Base-by-base conservation (phyloP, 2,329 filamentous ascomycete genomes). In the Aspergillus sp. region DNA sequence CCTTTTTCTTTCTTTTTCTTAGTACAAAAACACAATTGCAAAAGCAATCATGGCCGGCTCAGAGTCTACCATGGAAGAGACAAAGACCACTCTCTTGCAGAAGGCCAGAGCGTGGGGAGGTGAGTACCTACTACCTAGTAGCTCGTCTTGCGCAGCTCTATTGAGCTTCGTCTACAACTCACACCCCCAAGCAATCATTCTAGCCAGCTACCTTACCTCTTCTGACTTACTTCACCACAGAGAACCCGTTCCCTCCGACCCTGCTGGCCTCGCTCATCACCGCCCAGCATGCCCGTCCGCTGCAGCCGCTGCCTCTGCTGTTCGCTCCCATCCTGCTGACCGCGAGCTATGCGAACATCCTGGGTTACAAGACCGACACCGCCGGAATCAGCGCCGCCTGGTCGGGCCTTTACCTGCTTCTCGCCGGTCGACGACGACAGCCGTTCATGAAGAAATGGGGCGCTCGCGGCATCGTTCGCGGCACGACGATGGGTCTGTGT, bases 271-370 rank as follows among this genome's bases (percentile, higher is more conserved):
- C 87, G 9, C 78, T 90, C 49, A 84, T 90, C 65, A 83, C 86
- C 46, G 85, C 87, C 11, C 85, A 89, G 67, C 85, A 89, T 77
- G 78, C 84, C 49, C 85, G 85, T n/a, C 87, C 88, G 7, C 86
- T 88, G 73, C 86, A 87, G 70, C 70, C 80, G 6, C 78, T 90
- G 0, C 87, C 87, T 4, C 87, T 90, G 82, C 74, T 87, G 63
- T 90, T 90, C 71, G 84, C 87, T 4, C 87, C 87, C 2, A 77
- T 88, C 57, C 80, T 90, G 3, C 80, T 90, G 59, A 87, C 89
- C 76, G 84, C 83, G 54, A 84, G 84, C 58, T 90, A 90, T 69
- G 77, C 89, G 49, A 90, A 89, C 70, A 69, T 90, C 31, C 81
- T 82, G 63, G 81, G 82, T 60, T 88, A 84, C 76, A 84, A 85